Percentiles rank a stretch among this genome's conserved stretches.
phyloP scores from a whole-genome alignment of 495 filamentous ascomycete species.

The Neurospora sp. region DNA sequence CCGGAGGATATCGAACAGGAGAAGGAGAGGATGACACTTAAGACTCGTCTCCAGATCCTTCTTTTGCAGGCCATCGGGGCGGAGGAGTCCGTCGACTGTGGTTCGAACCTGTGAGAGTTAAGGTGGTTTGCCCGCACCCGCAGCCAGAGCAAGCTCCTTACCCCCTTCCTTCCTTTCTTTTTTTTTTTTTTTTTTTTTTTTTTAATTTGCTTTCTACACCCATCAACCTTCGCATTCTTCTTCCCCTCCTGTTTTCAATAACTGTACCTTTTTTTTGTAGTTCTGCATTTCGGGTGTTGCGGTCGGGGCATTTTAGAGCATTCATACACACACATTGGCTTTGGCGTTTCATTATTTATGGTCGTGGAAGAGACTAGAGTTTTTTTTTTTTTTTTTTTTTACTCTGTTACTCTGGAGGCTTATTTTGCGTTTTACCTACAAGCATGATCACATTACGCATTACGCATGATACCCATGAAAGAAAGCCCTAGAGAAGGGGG shows the following conservation, averaged over 20 bases:
- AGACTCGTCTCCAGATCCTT: not conserved
- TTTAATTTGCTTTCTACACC: not conserved
- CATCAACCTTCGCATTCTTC: not conserved
- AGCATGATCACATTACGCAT: no score
- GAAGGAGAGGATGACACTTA: not conserved
- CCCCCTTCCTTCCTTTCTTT: not conserved
- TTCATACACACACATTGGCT: no score
- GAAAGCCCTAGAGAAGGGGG: no score
- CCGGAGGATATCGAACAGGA: not conserved
- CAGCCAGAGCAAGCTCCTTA: not conserved
- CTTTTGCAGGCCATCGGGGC: not conserved
- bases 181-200: not conserved
- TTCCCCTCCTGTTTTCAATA: not conserved
- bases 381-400: no score
- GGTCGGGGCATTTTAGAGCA: no score
- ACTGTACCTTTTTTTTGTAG: not conserved
- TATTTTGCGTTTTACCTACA: no score
- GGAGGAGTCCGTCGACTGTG: not conserved
- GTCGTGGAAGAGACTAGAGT: no score
- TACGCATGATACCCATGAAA: no score
- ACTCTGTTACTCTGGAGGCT: no score
- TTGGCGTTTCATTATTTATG: no score
- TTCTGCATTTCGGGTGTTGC: not conserved
- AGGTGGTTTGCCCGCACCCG: not conserved
- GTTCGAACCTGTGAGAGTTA: not conserved